A percentile compares a stretch with the other conserved stretches of the same genome.
Conservation (phyloP, 2,329 filamentous ascomycete genomes). For the Penicillium sp. region DNA sequence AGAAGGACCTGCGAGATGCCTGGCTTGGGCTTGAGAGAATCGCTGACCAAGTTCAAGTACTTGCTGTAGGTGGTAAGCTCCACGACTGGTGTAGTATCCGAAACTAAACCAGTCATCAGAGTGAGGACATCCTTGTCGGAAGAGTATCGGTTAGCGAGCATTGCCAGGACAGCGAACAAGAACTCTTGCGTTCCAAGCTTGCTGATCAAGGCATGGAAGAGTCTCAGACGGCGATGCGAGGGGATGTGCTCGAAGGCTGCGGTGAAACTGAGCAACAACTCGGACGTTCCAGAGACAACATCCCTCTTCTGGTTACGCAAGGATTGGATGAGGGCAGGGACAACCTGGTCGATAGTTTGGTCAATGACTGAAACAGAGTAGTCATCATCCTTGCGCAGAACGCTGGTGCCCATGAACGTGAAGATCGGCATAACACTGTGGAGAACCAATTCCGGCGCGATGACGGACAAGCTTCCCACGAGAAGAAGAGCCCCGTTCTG, state of each 20-base stretch:
- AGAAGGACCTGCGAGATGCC: constrained; percentile 70
- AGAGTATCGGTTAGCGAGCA: constrained; percentile 87
- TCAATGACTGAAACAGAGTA: constrained; percentile 96
- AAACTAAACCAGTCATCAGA: constrained; percentile 74
- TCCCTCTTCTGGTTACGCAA: constrained; percentile 75
- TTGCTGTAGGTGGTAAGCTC: constrained; percentile 74
- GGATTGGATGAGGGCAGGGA: constrained; percentile 84
- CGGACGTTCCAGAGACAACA: constrained; percentile 75
- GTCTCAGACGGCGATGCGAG: constrained; percentile 71
- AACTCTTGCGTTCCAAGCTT: constrained; percentile 85
- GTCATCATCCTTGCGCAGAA: constrained; percentile 89
- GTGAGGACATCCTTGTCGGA: constrained; percentile 68
- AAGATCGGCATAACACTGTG: constrained; percentile 99
- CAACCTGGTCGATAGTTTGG: constrained; percentile 87
- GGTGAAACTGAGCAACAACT: constrained; percentile 91
- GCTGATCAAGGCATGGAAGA: constrained; percentile 81
- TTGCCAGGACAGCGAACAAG: constrained; percentile 79
- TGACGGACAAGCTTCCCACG: constrained; percentile 79
- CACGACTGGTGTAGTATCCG: constrained; percentile 68
- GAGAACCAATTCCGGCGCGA: constrained; percentile 84
- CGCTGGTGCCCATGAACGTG: constrained; percentile 92
- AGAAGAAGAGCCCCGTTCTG: constrained; percentile 88
- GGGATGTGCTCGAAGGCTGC: constrained; percentile 96
- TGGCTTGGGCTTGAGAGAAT: constrained; percentile 73
- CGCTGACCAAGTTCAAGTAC: constrained; percentile 69